These are phyloP conservation scores for Spathaspora boniae DNA, from an alignment of 805 yeast genomes.

Conservation along the genomic window DNA sequence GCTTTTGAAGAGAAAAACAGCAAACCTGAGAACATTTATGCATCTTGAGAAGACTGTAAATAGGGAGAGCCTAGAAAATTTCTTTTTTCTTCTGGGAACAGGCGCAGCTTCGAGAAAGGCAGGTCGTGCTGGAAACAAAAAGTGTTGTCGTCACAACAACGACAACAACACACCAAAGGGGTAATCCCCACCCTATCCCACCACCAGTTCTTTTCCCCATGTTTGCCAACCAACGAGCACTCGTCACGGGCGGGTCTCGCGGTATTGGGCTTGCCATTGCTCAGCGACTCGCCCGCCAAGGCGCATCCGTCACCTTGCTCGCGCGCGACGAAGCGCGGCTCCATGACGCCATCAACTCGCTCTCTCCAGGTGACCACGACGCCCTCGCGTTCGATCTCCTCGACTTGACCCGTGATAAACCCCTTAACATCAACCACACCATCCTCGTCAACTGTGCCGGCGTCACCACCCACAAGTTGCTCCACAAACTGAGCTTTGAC, in stretches of 20 bases:
- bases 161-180: too few relatives aligned
- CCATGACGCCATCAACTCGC: conserved; percentile 3
- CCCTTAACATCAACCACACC: conserved; percentile 14
- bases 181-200: too few relatives aligned
- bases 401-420: too few relatives aligned
- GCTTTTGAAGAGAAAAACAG: neutral
- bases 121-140: too few relatives aligned
- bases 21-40: neutral
- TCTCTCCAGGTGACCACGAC: conserved; percentile 8
- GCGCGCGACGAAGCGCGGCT: conserved; percentile 38
- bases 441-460: conserved; percentile 69
- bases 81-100: too few relatives aligned
- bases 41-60: neutral
- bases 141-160: too few relatives aligned
- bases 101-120: too few relatives aligned
- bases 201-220: too few relatives aligned
- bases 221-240: conserved; percentile 22
- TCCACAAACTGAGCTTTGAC: conserved; percentile 38
- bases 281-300: conserved; percentile 23
- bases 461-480: conserved; percentile 51
- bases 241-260: conserved; percentile 40
- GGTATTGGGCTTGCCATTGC: conserved; percentile 36
- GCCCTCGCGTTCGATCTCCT: conserved; percentile 11
- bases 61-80: too few relatives aligned
- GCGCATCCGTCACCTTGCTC: conserved; percentile 29